Evolutionary conservation across 2,329 filamentous ascomycete genomes (phyloP).

Genomic region (Curvularia lunata): DNA sequence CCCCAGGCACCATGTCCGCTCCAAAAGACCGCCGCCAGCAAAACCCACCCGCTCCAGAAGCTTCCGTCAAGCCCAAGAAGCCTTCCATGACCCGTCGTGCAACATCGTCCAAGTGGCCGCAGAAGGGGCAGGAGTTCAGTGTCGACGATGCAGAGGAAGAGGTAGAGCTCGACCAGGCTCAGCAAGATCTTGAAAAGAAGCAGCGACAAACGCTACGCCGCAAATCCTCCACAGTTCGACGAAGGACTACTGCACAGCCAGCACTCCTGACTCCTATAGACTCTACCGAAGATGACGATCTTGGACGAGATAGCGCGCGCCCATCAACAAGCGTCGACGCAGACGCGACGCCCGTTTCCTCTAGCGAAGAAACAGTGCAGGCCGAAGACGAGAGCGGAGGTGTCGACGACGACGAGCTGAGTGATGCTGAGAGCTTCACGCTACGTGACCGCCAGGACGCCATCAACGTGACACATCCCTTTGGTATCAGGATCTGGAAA

Average conservation of each 20-base stretch:
- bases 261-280: conserved; percentile 58
- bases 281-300: conserved; percentile 58
- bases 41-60: conserved; percentile 27
- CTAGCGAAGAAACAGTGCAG: conserved; percentile 49
- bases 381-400: conserved; percentile 56
- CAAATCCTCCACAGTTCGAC: conserved; percentile 59
- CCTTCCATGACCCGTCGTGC: conserved; percentile 74
- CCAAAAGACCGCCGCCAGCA: conserved; percentile 41
- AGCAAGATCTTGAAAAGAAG: conserved; percentile 40
- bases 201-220: conserved; percentile 52
- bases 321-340: conserved; percentile 30
- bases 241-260: conserved; percentile 55
- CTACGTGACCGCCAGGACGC: conserved; percentile 95
- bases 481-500: conserved; percentile 99
- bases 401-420: conserved; percentile 71
- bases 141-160: conserved; percentile 87
- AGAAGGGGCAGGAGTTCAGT: conserved; percentile 86
- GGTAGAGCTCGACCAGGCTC: conserved; percentile 70
- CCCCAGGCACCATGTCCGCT: conserved; percentile 45
- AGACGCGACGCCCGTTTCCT: conserved; percentile 38
- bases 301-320: conserved; percentile 42
- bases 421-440: conserved; percentile 96
- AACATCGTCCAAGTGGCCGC: conserved; percentile 75
- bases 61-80: conserved; percentile 63
- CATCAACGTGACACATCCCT: conserved; percentile 98